Percentiles rank a stretch among this genome's conserved stretches.
Conservation (phyloP, 768 basidiomycete genomes). For the Russula dissimulans region DNA sequence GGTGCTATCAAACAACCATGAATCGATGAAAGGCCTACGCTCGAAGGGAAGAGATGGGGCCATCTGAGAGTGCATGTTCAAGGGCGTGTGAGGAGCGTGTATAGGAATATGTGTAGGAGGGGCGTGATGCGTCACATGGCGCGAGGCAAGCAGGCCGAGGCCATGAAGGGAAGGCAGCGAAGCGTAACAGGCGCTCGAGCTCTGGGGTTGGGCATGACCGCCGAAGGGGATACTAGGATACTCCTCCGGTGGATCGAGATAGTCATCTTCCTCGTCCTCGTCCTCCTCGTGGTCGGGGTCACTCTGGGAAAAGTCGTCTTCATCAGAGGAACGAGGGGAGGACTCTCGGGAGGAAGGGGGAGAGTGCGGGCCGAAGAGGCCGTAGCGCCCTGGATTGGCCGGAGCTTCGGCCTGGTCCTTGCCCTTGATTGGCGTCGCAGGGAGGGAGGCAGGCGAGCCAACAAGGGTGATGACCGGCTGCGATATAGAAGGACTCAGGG, state of each 20-base stretch:
- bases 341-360: slow-evolving; percentile 36
- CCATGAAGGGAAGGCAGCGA: slow-evolving; percentile 18
- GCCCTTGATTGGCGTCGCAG: slow-evolving; percentile 21
- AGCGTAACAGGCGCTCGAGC: slow-evolving; percentile 6
- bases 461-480: slow-evolving; percentile 10
- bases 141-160: slow-evolving; percentile 18
- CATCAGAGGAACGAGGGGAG: slow-evolving; percentile 29
- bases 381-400: slow-evolving; percentile 52
- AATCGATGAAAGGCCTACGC: slow-evolving; percentile 10
- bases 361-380: slow-evolving; percentile 33
- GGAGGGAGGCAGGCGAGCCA: slow-evolving; percentile 5
- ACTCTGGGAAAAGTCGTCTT: slow-evolving; percentile 23
- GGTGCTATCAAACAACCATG: slow-evolving; percentile 11
- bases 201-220: slow-evolving; percentile 6
- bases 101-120: slow-evolving; percentile 7
- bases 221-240: slow-evolving; percentile 6
- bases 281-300: slow-evolving; percentile 8
- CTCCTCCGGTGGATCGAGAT: slow-evolving; percentile 30
- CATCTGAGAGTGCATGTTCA: slow-evolving; percentile 7
- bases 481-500: background rate
- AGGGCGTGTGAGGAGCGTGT: slow-evolving; percentile 8
- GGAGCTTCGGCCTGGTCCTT: slow-evolving; percentile 21
- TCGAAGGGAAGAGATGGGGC: slow-evolving; percentile 2
- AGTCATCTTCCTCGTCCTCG: slow-evolving; percentile 47
- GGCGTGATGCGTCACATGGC: slow-evolving; percentile 15